Evolutionary conservation across 1,139 yeast genomes (phyloP), one percentile per base, ranked within the genome.

Genomic region (Protomyces arabidopsidicola): DNA sequence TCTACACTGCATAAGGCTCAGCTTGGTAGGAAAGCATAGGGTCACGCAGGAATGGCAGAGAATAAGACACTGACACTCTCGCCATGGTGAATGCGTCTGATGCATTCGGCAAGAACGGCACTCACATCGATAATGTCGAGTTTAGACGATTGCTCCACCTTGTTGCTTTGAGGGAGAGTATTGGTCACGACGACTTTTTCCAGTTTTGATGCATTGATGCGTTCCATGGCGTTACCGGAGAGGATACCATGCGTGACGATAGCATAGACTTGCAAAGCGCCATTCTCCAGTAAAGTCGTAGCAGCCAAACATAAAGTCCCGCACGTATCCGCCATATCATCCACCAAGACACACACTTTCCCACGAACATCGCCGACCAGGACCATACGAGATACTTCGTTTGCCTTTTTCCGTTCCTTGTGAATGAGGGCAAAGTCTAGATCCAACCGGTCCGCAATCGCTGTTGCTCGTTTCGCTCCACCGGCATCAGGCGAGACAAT

Each of bases 401-500:
- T 93, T 14, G 79, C 79, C 56, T 85, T 83, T 68, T 96, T 81
- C 73, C 97, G 82, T 73, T 95, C 99, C 75, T 95, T 95, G 77
- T 95, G 98, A 70, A 95, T 90, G 74, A 95, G 80, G 0, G 99
- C 98, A 79, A 95, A 91, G 39, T 91, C 82, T 78, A 95, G 83
- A 22, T 90, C 93, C 67, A 95, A 78, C 0, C 88, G 83, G 75
- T 93, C 99, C 1, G 98, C 98, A 68, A 93, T 82, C 0, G 93
- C 86, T 1, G 97, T 88, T 39, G 98, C 98, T 68, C 98, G 84
- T 76, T 93, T 93, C 67, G 98, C 98, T 65, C 98, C 98, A 72
- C 98, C 98, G 3, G 98, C 98, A 78, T 93, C 98, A 3, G 98
- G 98, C 0, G 97, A 90, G 24, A 90, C 90, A 67, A 93, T 88